A percentile compares a stretch with the other conserved stretches of the same genome.
Evolutionary conservation across 306 rosid genomes (phyloP).

Genomic region (Vigna nakashimae): DNA sequence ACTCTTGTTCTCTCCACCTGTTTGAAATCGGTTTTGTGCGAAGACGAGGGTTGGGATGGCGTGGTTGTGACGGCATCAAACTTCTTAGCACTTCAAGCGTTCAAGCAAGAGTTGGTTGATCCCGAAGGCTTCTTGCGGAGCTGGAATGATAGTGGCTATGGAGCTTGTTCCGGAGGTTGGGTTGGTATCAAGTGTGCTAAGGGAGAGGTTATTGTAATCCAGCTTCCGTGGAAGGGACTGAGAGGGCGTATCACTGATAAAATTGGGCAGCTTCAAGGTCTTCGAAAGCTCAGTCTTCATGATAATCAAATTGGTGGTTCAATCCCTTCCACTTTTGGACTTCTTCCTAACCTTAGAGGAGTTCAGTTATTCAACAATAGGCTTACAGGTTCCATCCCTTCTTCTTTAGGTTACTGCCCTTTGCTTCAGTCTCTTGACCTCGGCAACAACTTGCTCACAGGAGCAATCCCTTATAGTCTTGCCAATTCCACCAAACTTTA

Average conservation of each 20-base stretch:
- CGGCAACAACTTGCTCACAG: constrained; percentile 64
- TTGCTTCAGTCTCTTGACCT: constrained; percentile 77
- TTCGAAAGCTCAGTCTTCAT: constrained; percentile 80
- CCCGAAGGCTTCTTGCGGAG: constrained; percentile 73
- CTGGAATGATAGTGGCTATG: constrained; percentile 82
- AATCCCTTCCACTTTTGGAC: constrained; percentile 70
- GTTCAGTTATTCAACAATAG: constrained; percentile 72
- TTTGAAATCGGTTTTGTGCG: constrained; percentile 45
- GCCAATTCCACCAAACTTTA: constrained; percentile 70
- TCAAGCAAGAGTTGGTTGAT: constrained; percentile 74
- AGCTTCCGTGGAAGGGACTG: constrained; percentile 83
- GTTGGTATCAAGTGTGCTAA: constrained; percentile 81
- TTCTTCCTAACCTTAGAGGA: constrained; percentile 79
- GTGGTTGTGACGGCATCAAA: constrained; percentile 72
- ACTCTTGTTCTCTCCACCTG: constrained; percentile 44
- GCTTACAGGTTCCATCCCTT: constrained; percentile 69
- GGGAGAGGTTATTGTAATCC: constrained; percentile 82
- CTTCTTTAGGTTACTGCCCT: constrained; percentile 70
- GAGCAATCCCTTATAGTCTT: constrained; percentile 61
- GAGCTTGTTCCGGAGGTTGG: constrained; percentile 86
- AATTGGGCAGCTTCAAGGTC: constrained; percentile 73
- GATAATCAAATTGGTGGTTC: constrained; percentile 72
- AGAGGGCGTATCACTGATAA: constrained; percentile 62
- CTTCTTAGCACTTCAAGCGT: constrained; percentile 71
- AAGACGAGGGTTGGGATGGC: constrained; percentile 68